Conservation (phyloP, 2,329 filamentous ascomycete species). For the Polytolypa hystricis region DNA sequence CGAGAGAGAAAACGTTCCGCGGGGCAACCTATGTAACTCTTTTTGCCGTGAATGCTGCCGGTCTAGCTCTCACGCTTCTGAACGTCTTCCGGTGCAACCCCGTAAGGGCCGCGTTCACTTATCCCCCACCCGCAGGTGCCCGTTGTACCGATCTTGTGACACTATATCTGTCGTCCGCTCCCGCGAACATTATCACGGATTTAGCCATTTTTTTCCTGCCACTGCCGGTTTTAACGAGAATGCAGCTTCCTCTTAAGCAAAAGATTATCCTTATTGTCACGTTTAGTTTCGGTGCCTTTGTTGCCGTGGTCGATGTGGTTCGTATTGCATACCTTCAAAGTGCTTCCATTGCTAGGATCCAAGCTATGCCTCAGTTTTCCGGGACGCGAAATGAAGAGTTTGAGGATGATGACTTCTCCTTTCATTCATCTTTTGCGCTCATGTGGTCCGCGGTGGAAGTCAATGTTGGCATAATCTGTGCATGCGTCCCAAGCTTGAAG, state of each 20-base stretch:
- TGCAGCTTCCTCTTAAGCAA: constrained; percentile 73
- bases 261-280: constrained; percentile 80
- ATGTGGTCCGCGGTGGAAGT: constrained; percentile 95
- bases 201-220: constrained; percentile 77
- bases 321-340: constrained; percentile 82
- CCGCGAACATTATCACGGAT: constrained; percentile 86
- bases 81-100: constrained; percentile 82
- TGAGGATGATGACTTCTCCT: constrained; percentile 39
- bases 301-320: constrained; percentile 77
- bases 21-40: constrained; percentile 74
- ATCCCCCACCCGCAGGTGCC: constrained; percentile 34
- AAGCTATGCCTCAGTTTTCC: constrained; percentile 24
- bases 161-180: constrained; percentile 62
- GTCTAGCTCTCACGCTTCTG: constrained; percentile 67
- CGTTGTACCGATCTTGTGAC: constrained; percentile 52
- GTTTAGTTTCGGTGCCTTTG: constrained; percentile 78
- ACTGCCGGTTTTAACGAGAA: constrained; percentile 75
- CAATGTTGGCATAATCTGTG: constrained; percentile 80
- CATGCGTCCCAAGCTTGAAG: constrained; percentile 85
- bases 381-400: constrained; percentile 12
- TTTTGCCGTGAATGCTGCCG: constrained; percentile 65
- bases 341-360: constrained; percentile 43
- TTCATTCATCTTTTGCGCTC: constrained; percentile 47
- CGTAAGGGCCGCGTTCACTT: constrained; percentile 55
- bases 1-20: constrained; percentile 65